Evolutionary conservation across 495 filamentous ascomycete species (phyloP).

Genomic region (Annulohypoxylon stygium): DNA sequence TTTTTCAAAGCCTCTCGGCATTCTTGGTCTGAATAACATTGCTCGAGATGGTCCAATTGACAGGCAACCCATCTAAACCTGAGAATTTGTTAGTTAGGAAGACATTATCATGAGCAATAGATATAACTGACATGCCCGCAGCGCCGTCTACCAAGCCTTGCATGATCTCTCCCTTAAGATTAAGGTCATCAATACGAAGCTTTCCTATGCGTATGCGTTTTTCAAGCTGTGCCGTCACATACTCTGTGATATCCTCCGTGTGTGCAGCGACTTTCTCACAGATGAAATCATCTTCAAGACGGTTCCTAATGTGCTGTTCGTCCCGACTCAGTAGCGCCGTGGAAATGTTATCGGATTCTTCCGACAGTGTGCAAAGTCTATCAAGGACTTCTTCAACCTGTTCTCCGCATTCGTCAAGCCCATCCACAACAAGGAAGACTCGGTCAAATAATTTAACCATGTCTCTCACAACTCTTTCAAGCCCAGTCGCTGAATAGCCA

Average conservation of each 20-base stretch:
- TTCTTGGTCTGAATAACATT: slow-evolving; percentile 48
- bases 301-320: slow-evolving; percentile 40
- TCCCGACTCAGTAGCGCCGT: slow-evolving; percentile 47
- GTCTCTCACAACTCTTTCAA: slow-evolving; percentile 38
- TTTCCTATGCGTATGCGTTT: slow-evolving; percentile 33
- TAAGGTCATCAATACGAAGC: slow-evolving; percentile 42
- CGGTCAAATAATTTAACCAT: slow-evolving; percentile 42
- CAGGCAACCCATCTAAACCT: slow-evolving; percentile 61
- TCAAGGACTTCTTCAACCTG: slow-evolving; percentile 31
- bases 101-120: slow-evolving; percentile 32
- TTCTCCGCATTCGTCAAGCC: slow-evolving; percentile 50
- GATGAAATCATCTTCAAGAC: slow-evolving; percentile 40
- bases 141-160: slow-evolving; percentile 38
- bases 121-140: slow-evolving; percentile 30
- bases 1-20: slow-evolving; percentile 49
- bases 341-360: slow-evolving; percentile 36
- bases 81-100: slow-evolving; percentile 37
- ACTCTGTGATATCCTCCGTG: slow-evolving; percentile 52
- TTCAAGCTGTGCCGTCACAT: slow-evolving; percentile 54
- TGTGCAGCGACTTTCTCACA: slow-evolving; percentile 49
- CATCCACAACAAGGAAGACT: slow-evolving; percentile 51
- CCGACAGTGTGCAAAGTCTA: slow-evolving; percentile 29
- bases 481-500: neutral
- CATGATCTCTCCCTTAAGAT: slow-evolving; percentile 53
- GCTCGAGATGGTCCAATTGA: slow-evolving; percentile 56